A percentile compares a stretch with the other conserved stretches of the same genome.
These are phyloP conservation scores for Otatea glauca DNA, from an alignment of 176 grass and related monocot genomes.

Conservation along the genomic window DNA sequence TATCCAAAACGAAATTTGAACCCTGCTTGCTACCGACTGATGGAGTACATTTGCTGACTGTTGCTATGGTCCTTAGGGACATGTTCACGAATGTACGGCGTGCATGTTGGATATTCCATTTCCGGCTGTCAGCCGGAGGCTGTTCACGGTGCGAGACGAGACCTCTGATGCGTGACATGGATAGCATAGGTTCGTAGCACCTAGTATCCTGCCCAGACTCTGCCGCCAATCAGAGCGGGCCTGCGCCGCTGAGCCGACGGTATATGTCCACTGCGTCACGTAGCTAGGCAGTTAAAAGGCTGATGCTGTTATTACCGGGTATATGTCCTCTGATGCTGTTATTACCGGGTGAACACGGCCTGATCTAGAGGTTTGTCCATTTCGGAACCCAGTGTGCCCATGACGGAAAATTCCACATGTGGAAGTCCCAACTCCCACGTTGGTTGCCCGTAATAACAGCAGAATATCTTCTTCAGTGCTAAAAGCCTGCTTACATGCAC, in stretches of 20 bases:
- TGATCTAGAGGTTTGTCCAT: neutral
- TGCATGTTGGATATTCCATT: neutral
- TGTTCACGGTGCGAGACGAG: neutral
- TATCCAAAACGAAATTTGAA: too few species aligned
- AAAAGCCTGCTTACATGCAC: neutral
- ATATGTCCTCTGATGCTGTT: too few species aligned
- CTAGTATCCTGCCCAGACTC: neutral
- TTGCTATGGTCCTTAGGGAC: neutral
- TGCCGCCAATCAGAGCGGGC: neutral
- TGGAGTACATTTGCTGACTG: neutral
- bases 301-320: too few species aligned
- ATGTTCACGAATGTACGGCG: neutral
- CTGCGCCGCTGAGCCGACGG: neutral
- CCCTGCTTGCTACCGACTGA: neutral
- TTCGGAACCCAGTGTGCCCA: neutral
- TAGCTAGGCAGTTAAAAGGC: too few species aligned
- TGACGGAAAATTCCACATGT: neutral
- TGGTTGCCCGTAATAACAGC: neutral
- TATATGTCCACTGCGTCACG: neutral
- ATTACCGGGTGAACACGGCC: too few species aligned
- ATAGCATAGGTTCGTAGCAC: neutral
- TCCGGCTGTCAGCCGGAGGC: neutral
- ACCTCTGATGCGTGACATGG: conserved; percentile 10
- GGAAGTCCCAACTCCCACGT: neutral
- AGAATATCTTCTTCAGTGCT: neutral